phyloP scores from a whole-genome alignment of 768 basidiomycete species.

The Termitomyces sp. region DNA sequence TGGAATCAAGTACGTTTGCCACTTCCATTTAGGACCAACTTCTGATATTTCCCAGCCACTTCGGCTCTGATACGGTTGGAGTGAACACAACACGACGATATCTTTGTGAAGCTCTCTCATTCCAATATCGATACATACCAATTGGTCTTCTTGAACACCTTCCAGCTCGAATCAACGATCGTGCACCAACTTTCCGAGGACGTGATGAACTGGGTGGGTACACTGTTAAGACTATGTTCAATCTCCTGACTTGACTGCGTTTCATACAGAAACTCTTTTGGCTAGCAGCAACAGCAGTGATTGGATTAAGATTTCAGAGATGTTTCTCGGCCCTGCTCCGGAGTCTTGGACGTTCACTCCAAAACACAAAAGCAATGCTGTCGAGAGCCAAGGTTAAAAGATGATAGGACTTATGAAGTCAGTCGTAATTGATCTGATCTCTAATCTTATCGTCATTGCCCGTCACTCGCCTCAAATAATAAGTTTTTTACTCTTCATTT shows the following conservation, averaged over 20 bases:
- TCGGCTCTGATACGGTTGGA: slow-evolving; percentile 83
- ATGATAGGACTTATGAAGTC: not conserved
- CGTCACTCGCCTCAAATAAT: no score
- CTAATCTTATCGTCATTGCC: no score
- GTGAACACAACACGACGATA: slow-evolving; percentile 90
- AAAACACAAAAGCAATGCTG: slow-evolving; percentile 92
- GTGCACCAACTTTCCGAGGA: slow-evolving; percentile 83
- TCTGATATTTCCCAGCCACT: slow-evolving; percentile 44
- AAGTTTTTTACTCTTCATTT: no score
- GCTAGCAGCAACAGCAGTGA: slow-evolving; percentile 75
- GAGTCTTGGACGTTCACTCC: slow-evolving; percentile 83
- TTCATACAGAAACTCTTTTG: slow-evolving; percentile 68
- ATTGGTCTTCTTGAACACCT: slow-evolving; percentile 84
- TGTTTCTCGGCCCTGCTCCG: slow-evolving; percentile 88
- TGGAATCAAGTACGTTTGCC: slow-evolving; percentile 59
- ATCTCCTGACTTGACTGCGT: not conserved
- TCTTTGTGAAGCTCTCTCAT: slow-evolving; percentile 91
- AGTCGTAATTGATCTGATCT: not conserved
- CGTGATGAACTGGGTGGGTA: slow-evolving; percentile 79
- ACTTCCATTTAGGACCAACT: not conserved
- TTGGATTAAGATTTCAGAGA: slow-evolving; percentile 92
- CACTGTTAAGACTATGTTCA: not conserved
- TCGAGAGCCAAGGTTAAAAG: slow-evolving; percentile 44
- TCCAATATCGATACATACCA: slow-evolving; percentile 94
- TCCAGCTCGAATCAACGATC: slow-evolving; percentile 83